Percentiles rank a stretch among this genome's conserved stretches.
Evolutionary conservation across 768 basidiomycete genomes (phyloP).

Genomic region (Podaxis mareebaensis): DNA sequence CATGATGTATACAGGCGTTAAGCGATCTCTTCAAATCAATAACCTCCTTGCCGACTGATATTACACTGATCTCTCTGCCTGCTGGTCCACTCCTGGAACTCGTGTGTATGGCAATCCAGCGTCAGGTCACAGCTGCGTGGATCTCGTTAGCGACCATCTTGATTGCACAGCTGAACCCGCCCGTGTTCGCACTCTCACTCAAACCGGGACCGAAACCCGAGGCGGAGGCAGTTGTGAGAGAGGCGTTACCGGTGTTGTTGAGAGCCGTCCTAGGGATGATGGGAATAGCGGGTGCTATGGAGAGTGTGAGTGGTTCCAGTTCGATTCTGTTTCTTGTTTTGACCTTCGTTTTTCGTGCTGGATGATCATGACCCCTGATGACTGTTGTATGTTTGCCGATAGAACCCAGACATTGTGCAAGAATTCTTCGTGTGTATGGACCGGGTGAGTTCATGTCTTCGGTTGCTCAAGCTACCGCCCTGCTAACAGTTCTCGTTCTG

Average conservation of each 20-base stretch:
- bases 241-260: conserved; percentile 57
- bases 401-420: conserved; percentile 94
- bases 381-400: background rate
- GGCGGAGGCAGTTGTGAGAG: conserved; percentile 55
- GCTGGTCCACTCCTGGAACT: conserved; percentile 80
- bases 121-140: conserved; percentile 82
- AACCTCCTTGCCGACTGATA: conserved; percentile 75
- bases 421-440: conserved; percentile 86
- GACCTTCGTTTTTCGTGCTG: background rate
- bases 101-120: conserved; percentile 69
- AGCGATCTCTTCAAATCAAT: conserved; percentile 87
- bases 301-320: conserved; percentile 47
- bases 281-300: conserved; percentile 64
- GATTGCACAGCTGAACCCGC: conserved; percentile 80
- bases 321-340: background rate
- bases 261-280: conserved; percentile 56
- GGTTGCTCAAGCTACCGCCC: background rate
- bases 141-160: conserved; percentile 80
- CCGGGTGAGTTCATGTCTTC: conserved; percentile 44
- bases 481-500: conserved; percentile 23
- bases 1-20: conserved; percentile 49
- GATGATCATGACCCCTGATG: background rate
- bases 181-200: conserved; percentile 47
- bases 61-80: conserved; percentile 78
- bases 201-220: conserved; percentile 55